phyloP scores from a whole-genome alignment of 306 rosid species.

The Begonia loranthoides region DNA sequence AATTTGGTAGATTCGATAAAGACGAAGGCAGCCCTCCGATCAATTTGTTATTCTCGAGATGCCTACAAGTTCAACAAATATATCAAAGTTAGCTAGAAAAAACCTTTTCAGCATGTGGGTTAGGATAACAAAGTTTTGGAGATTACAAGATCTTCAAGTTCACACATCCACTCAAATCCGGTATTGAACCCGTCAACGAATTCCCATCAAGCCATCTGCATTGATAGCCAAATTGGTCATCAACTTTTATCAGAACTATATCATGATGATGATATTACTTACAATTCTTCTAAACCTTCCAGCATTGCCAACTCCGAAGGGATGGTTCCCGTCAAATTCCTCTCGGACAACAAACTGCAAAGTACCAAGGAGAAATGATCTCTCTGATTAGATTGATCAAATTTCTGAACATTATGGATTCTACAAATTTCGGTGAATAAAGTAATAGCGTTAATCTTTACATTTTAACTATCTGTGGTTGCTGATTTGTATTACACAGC shows the following conservation, averaged over 20 bases:
- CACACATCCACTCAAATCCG: constrained; percentile 63
- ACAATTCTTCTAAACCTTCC: constrained; percentile 74
- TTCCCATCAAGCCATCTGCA: constrained; percentile 54
- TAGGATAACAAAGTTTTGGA: constrained; percentile 11
- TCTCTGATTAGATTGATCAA: constrained; percentile 18
- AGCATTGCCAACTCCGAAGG: constrained; percentile 58
- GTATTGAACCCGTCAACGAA: constrained; percentile 56
- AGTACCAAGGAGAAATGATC: constrained; percentile 14
- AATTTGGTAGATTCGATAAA: constrained; percentile 53
- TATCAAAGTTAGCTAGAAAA: constrained; percentile 18
- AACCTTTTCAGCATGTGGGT: no score
- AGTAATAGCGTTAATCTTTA: constrained; percentile 17
- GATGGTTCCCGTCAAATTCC: constrained; percentile 65
- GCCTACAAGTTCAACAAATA: constrained; percentile 37
- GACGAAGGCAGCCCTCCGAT: constrained; percentile 57
- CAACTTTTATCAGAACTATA: constrained; percentile 5
- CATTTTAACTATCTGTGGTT: constrained; percentile 73
- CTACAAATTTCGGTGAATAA: not conserved
- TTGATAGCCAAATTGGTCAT: not conserved
- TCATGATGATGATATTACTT: constrained; percentile 26
- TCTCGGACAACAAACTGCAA: constrained; percentile 54
- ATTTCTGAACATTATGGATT: not conserved
- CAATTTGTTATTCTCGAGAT: constrained; percentile 85
- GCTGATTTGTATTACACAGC: constrained; percentile 63
- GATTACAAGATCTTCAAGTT: constrained; percentile 75